These are phyloP conservation scores for Comarum palustre DNA, from an alignment of 306 rosid genomes.

Conservation along the genomic window DNA sequence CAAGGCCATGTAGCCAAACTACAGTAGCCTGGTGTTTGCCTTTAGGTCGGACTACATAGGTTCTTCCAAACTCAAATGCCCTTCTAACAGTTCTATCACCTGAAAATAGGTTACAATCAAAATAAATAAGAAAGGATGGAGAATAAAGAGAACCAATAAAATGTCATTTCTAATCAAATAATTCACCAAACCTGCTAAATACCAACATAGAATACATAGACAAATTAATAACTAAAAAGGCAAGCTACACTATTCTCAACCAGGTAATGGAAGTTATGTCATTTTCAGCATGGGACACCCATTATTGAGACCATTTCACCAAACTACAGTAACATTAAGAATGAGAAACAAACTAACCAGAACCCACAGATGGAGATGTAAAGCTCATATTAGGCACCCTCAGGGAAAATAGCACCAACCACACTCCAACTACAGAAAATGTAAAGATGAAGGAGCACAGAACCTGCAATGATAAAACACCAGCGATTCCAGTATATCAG, in stretches of 20 bases:
- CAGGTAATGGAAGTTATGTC: not conserved
- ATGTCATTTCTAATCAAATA: not conserved
- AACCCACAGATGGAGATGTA: slow-evolving; percentile 59
- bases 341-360: slow-evolving; percentile 58
- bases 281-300: not conserved
- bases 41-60: slow-evolving; percentile 92
- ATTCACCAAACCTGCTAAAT: not conserved
- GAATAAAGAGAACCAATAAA: slow-evolving; percentile 3
- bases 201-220: not conserved
- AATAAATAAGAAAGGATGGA: slow-evolving; percentile 7
- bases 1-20: slow-evolving; percentile 99
- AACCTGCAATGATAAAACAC: slow-evolving; percentile 47
- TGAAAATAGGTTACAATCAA: slow-evolving; percentile 28
- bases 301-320: not conserved
- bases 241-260: not conserved
- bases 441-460: slow-evolving; percentile 18
- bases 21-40: slow-evolving; percentile 98
- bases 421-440: slow-evolving; percentile 27
- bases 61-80: slow-evolving; percentile 81
- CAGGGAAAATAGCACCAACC: slow-evolving; percentile 28
- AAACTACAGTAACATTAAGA: not conserved
- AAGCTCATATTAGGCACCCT: slow-evolving; percentile 67
- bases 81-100: slow-evolving; percentile 64
- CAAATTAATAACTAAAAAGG: not conserved
- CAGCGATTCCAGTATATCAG: slow-evolving; percentile 1